Percentiles rank a stretch among this genome's conserved stretches.
Evolutionary conservation across 177 flowering plant genomes (phyloP).

Genomic region (Vitis hybrid): DNA sequence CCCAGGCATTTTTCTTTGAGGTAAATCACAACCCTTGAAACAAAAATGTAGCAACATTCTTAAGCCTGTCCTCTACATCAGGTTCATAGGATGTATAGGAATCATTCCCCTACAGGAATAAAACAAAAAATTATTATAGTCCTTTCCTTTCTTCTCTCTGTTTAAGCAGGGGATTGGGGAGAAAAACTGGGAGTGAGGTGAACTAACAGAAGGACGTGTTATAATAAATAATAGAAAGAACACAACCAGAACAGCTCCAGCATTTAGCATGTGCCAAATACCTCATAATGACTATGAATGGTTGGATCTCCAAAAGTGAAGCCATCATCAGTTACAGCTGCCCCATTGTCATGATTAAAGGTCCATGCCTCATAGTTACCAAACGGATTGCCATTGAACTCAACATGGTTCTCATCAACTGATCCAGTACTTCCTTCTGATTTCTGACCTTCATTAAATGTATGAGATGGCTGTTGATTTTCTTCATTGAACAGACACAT

Average conservation of each 20-base stretch:
- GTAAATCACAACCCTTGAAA: constrained; percentile 58
- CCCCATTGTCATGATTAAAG: constrained; percentile 59
- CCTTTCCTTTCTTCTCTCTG: no score
- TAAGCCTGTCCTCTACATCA: constrained; percentile 52
- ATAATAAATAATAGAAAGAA: not conserved
- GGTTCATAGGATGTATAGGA: constrained; percentile 29
- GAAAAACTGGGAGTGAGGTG: no score
- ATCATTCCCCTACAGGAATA: constrained; percentile 54
- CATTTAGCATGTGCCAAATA: constrained; percentile 10
- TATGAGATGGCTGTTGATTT: constrained; percentile 54
- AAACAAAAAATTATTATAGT: not conserved
- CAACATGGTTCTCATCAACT: constrained; percentile 14
- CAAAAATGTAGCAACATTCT: constrained; percentile 55
- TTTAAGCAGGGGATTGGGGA: no score
- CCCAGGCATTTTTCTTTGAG: constrained; percentile 88
- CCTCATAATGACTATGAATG: constrained; percentile 54
- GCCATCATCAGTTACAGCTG: constrained; percentile 44
- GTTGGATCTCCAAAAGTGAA: constrained; percentile 32
- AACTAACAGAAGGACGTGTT: no score
- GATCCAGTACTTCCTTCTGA: constrained; percentile 22
- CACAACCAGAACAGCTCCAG: not conserved
- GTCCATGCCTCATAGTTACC: constrained; percentile 38
- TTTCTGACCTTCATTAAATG: constrained; percentile 26
- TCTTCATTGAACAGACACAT: constrained; percentile 66
- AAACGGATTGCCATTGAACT: constrained; percentile 37